Conservation (phyloP, 169 alveolate species). For the Babesia ovis region DNA sequence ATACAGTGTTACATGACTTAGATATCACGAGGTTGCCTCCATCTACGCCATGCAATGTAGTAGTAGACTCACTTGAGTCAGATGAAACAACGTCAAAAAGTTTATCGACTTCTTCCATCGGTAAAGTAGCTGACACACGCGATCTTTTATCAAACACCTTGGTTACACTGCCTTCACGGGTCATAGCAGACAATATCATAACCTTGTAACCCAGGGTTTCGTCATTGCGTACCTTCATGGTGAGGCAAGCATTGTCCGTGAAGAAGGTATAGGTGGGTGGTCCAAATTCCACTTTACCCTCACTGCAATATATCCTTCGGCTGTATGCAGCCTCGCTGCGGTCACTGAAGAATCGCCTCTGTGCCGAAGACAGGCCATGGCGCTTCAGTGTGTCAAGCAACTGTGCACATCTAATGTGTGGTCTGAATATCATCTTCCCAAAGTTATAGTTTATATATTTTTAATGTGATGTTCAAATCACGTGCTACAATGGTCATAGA, state of each 20-base stretch:
- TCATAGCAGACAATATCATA: constrained; percentile 61
- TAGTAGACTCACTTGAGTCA: constrained; percentile 6
- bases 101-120: constrained; percentile 34
- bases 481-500: too few relatives aligned
- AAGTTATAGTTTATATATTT: too few relatives aligned
- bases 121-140: constrained; percentile 50
- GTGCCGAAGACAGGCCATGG: neutral
- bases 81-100: constrained; percentile 23
- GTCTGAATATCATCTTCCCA: neutral
- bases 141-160: constrained; percentile 57
- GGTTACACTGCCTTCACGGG: constrained; percentile 48
- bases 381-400: constrained; percentile 1
- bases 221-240: constrained; percentile 56
- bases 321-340: constrained; percentile 68
- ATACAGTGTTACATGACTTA: constrained; percentile 17
- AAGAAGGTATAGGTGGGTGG: constrained; percentile 67
- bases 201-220: constrained; percentile 53
- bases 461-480: too few relatives aligned
- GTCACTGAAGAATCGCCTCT: constrained; percentile 7
- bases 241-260: constrained; percentile 54
- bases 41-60: constrained; percentile 53
- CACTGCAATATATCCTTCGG: constrained; percentile 44
- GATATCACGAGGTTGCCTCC: constrained; percentile 53
- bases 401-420: neutral
- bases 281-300: constrained; percentile 39